Evolutionary conservation across 331 rosid species (phyloP), one percentile per base, ranked within the genome.

Genomic region (Malus hybrid): DNA sequence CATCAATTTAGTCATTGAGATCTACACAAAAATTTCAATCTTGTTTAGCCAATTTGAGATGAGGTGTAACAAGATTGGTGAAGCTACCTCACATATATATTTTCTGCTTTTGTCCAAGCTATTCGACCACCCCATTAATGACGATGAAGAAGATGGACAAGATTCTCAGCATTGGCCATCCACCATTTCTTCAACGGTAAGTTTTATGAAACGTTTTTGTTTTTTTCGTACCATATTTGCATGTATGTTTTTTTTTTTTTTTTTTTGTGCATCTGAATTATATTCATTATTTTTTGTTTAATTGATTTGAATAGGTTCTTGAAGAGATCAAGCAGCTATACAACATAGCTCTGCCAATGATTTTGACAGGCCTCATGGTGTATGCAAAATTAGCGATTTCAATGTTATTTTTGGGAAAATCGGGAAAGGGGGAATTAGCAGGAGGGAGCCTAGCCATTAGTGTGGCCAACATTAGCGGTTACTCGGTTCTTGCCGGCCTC

Each of bases 381-480:
- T 84, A 80, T 27, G 81, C 83, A 0, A 88, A 86, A 67, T 81
- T 77, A 1, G 79, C 81, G 6, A 84, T 82, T 56, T 82, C 87
- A 14, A 79, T 82, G 85, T 76, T 82, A 33, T 88, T 88, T 75
- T 57, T 86, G 46, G 90, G 87, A 2, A 73, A 44, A 56, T 31
- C 86, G 2, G 83, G 86, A 7, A 82, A 74, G 31, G 76, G 76
- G 7, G 67, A 80, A 34, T 67, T 86, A 6, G 83, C 89, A 0
- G 82, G 88, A 2, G 88, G 90, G 3, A 72, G 78, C 68, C 77
- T 88, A 2, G 87, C 83, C 32, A 88, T 86, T 6, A 78, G 84
- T 42, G 31, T 82, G 4, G 87, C 82, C 20, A 88, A 88, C 80
- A 79, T 84, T 31, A 72, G 72, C 0, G 86, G 90, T 7, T 86